Evolutionary conservation across 805 yeast species (phyloP).

Genomic region (Saturnispora diversa): DNA sequence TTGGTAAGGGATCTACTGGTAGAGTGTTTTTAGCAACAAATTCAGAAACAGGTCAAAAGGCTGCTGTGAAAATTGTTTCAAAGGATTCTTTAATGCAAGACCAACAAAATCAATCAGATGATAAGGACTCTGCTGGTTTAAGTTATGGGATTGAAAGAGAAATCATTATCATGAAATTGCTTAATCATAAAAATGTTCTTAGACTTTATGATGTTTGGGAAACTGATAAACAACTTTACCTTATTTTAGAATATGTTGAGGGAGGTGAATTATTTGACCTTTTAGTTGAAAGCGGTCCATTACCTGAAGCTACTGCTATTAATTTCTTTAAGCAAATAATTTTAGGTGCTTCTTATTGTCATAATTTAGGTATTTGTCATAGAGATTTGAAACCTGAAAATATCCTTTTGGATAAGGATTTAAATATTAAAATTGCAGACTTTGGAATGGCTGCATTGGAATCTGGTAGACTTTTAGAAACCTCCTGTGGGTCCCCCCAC

Average conservation of each 20-base stretch:
- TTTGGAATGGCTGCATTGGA: conserved; percentile 99
- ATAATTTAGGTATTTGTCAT: conserved; percentile 63
- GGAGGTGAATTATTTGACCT: conserved; percentile 96
- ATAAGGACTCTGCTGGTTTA: conserved; percentile 43
- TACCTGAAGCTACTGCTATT: conserved; percentile 85
- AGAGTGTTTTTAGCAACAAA: conserved; percentile 90
- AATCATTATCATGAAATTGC: conserved; percentile 74
- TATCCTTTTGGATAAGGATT: conserved; percentile 66
- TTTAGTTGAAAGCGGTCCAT: conserved; percentile 77
- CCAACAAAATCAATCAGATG: conserved; percentile 23
- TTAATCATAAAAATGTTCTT: conserved; percentile 71
- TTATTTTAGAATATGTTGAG: conserved; percentile 91
- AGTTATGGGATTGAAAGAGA: conserved; percentile 85
- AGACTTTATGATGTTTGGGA: conserved; percentile 84
- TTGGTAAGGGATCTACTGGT: conserved; percentile 96
- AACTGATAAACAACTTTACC: conserved; percentile 69
- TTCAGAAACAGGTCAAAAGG: conserved; percentile 73
- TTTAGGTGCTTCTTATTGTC: conserved; percentile 58
- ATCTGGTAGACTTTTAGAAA: conserved; percentile 68
- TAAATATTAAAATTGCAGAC: conserved; percentile 92
- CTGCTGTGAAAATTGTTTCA: conserved; percentile 95
- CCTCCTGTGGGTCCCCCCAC: conserved; percentile 97
- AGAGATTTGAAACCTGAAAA: conserved; percentile 78
- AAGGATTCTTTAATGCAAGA: conserved; percentile 50
- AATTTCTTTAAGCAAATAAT: conserved; percentile 72